A percentile compares a stretch with the other conserved stretches of the same genome.
Evolutionary conservation across 139 green algal species (phyloP).

Genomic region (Chloropicon primus): DNA sequence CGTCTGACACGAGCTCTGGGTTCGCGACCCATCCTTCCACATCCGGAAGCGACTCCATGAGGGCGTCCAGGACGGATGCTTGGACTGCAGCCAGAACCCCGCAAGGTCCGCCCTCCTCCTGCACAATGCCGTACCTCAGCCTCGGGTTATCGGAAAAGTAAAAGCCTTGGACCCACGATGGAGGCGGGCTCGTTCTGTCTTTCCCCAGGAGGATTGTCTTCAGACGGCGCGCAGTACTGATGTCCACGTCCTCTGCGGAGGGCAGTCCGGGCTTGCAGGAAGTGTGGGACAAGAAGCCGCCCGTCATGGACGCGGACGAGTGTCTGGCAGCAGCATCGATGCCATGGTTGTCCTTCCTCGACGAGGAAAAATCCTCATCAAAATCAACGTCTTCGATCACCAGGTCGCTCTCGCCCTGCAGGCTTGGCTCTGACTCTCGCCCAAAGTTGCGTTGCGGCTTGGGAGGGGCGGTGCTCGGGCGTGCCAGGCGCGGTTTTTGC

Average conservation of each 20-base stretch:
- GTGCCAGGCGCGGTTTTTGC: not conserved
- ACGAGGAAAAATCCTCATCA: not conserved
- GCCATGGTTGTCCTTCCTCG: no score
- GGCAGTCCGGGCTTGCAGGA: no score
- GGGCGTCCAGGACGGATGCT: not conserved
- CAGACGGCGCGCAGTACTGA: not conserved
- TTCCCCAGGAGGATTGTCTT: not conserved
- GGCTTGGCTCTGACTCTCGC: no score
- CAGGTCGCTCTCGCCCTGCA: not conserved
- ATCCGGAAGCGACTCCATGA: not conserved
- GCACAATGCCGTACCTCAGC: slow-evolving; percentile 3
- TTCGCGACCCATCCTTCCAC: not conserved
- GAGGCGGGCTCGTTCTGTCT: not conserved
- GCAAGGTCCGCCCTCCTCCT: slow-evolving; percentile 7
- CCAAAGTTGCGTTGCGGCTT: not conserved
- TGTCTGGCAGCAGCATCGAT: no score
- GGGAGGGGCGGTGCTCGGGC: not conserved
- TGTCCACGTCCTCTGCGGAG: not conserved
- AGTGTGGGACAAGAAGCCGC: no score
- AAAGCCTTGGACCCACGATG: slow-evolving; percentile 6
- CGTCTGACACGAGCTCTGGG: not conserved
- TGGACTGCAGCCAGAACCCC: slow-evolving; percentile 9
- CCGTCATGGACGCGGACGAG: no score
- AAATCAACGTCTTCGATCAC: not conserved
- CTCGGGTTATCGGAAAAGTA: not conserved